Base-by-base conservation (phyloP, 2,329 filamentous ascomycete genomes). In the Penicillium glabrum region DNA sequence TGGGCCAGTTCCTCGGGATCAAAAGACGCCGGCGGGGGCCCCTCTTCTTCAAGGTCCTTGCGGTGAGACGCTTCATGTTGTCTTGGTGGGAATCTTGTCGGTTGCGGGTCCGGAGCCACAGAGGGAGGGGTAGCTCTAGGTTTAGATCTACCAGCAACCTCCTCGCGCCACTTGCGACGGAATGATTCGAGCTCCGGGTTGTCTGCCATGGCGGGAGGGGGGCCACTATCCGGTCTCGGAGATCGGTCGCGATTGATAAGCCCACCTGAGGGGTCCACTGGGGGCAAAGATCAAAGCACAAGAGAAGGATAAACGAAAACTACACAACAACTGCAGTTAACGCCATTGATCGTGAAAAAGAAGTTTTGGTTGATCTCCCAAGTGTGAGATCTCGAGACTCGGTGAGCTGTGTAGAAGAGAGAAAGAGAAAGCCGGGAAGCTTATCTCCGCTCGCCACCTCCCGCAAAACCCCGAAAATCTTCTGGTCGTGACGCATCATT, bases 121-220 rank as follows among this genome's bases (percentile, higher is more conserved):
- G 56, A 33, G n/a, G 41, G 58, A 54, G 61, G 53, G 7, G 65
- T 26, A 63, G 57, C 27, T 51, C 51, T 59, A 41, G 60, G 59
- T 31, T 64, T 70, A 37, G 75, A 79, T 70, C 80, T 79, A 46
- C 80, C 80, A 16, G 79, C 77, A 7, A 96, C 89, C 72, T 97
- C 93, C 65, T 91, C 88, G 57, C 86, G 86, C 93, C 93, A 97
- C 80, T 91, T 83, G 69, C 86, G 84, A 63, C 93, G 88, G 77
- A 97, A 97, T 46, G 84, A 87, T 74, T 96, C 91, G 58, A 97
- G 84, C 74, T 96, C 92, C 50, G 87, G 82, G 71, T 85, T 82
- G 63, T 78, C 73, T 35, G 68, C 71, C 75, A 78, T 78, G 44
- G 58, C 70, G 57, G 51, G 54, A 44, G 51, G 29, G 48, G 21